phyloP scores from a whole-genome alignment of 768 basidiomycete genomes.

The Lenzites betulinus region DNA sequence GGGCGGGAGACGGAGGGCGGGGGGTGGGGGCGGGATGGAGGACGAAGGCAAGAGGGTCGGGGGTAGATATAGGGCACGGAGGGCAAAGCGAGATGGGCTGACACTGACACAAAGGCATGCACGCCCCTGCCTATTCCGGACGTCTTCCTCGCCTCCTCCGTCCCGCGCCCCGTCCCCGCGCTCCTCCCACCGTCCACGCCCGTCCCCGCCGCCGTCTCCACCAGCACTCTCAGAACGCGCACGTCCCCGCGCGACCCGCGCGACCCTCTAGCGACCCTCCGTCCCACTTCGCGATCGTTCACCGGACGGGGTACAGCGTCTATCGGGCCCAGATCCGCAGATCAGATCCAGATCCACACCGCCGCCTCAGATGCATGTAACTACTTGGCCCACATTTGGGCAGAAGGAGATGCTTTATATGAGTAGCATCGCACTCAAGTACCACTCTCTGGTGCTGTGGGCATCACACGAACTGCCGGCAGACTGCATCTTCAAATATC shows the following conservation, averaged over 20 bases:
- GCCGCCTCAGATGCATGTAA: no score
- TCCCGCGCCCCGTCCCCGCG: neutral
- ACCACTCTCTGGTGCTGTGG: no score
- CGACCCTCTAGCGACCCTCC: neutral
- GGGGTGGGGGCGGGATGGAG: neutral
- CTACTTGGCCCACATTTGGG: no score
- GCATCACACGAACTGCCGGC: no score
- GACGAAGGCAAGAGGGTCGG: neutral
- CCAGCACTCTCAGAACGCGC: neutral
- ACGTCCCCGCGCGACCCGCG: no score
- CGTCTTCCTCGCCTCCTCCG: slow-evolving; percentile 16
- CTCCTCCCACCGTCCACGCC: neutral
- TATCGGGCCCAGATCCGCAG: slow-evolving; percentile 4
- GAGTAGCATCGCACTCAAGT: no score
- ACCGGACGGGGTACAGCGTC: slow-evolving; percentile 11
- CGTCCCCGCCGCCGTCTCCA: neutral
- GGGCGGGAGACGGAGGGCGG: slow-evolving; percentile 4
- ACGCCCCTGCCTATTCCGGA: slow-evolving; percentile 11
- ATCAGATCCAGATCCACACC: neutral
- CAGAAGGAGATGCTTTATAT: no score
- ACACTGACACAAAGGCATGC: slow-evolving; percentile 17
- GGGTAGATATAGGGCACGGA: slow-evolving; percentile 13
- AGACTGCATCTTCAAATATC: no score
- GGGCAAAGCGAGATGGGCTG: slow-evolving; percentile 14
- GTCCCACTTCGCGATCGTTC: neutral